A percentile compares a stretch with the other conserved stretches of the same genome.
phyloP scores from a whole-genome alignment of 2,329 filamentous ascomycete genomes.

The Sclerotinia spermophila region DNA sequence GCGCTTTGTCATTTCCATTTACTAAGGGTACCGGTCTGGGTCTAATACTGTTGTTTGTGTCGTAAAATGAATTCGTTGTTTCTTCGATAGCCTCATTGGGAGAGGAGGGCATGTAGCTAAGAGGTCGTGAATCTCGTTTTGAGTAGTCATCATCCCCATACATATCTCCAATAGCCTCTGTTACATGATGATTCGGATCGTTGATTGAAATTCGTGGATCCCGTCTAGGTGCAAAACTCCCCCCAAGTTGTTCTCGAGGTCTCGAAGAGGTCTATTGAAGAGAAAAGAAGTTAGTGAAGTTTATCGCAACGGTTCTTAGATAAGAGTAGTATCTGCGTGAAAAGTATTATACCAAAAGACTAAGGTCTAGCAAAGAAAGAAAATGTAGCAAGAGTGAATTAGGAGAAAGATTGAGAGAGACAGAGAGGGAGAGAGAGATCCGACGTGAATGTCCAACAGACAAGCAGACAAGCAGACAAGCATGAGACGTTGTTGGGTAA shows the following conservation, averaged over 20 bases:
- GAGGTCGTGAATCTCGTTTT: slow-evolving; percentile 52
- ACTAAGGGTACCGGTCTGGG: slow-evolving; percentile 29
- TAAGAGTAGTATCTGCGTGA: not conserved
- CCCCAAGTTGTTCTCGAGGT: slow-evolving; percentile 38
- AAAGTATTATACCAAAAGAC: not conserved
- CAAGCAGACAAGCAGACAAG: slow-evolving; percentile 5
- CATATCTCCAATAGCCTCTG: slow-evolving; percentile 70
- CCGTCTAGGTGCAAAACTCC: slow-evolving; percentile 37
- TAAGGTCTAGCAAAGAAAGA: not conserved
- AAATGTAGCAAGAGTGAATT: not conserved
- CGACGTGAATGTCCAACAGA: not conserved
- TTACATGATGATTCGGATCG: slow-evolving; percentile 72
- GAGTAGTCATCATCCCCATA: slow-evolving; percentile 58
- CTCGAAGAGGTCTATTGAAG: slow-evolving; percentile 37
- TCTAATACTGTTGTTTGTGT: slow-evolving; percentile 23
- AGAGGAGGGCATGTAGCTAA: slow-evolving; percentile 53
- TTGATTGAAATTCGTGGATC: slow-evolving; percentile 46
- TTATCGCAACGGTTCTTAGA: not conserved
- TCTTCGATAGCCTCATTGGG: slow-evolving; percentile 42
- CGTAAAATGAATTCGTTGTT: slow-evolving; percentile 30
- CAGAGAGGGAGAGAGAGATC: not conserved
- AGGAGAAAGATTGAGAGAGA: not conserved
- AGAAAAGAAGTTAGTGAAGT: slow-evolving; percentile 28
- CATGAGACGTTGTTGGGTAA: not conserved
- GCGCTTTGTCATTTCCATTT: slow-evolving; percentile 34